Evolutionary conservation across 805 yeast species (phyloP).

Genomic region (Lachancea quebecensis): DNA sequence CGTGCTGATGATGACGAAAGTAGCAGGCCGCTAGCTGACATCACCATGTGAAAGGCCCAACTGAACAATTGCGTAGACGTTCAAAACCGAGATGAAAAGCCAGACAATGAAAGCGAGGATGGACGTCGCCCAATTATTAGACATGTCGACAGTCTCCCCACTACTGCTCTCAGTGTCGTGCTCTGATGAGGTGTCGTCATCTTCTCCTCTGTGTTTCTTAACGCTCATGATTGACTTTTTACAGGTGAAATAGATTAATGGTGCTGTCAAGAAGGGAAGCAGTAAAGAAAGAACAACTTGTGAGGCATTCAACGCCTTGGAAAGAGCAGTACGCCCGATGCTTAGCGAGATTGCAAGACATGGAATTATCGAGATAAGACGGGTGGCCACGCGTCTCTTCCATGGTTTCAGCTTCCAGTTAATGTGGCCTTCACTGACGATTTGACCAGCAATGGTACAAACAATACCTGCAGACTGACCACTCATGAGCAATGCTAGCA

Average conservation of each 20-base stretch:
- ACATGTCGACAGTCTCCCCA: constrained; percentile 36
- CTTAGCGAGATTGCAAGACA: constrained; percentile 64
- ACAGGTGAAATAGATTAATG: constrained; percentile 76
- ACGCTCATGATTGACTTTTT: constrained; percentile 62
- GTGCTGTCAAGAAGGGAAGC: constrained; percentile 79
- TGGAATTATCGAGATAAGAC: constrained; percentile 75
- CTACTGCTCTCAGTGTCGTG: constrained; percentile 6
- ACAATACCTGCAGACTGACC: constrained; percentile 91
- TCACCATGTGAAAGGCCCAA: constrained; percentile 28
- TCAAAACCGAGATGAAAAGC: constrained; percentile 64
- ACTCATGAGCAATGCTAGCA: constrained; percentile 73
- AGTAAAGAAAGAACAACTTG: constrained; percentile 80
- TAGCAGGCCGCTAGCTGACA: constrained; percentile 6
- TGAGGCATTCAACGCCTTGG: constrained; percentile 69
- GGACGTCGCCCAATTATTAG: constrained; percentile 57
- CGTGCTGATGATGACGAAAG: not conserved
- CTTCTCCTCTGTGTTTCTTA: constrained; percentile 23
- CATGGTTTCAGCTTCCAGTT: constrained; percentile 78
- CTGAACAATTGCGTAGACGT: constrained; percentile 53
- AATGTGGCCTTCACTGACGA: constrained; percentile 85
- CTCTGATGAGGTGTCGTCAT: constrained; percentile 5
- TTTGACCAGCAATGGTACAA: constrained; percentile 89
- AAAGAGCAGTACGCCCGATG: constrained; percentile 68
- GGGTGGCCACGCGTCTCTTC: constrained; percentile 69
- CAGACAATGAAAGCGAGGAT: constrained; percentile 51